phyloP scores from a whole-genome alignment of 331 rosid species.

The Acacia concinna region DNA sequence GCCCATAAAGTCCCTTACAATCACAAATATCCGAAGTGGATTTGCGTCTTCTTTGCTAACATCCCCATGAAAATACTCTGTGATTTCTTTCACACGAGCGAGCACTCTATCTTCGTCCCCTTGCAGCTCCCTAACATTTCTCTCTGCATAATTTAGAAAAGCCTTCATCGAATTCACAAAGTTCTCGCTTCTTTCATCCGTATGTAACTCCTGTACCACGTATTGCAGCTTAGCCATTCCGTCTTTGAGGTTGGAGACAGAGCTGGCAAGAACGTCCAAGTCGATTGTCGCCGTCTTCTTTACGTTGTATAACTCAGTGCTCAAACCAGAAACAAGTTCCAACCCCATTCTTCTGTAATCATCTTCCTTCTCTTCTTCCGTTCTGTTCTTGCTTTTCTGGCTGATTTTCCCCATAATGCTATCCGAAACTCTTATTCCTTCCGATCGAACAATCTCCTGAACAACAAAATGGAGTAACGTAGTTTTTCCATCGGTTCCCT shows the following conservation, averaged over 20 bases:
- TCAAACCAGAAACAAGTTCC: constrained; percentile 83
- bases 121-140: constrained; percentile 50
- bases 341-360: constrained; percentile 87
- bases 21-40: constrained; percentile 82
- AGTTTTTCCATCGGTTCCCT: constrained; percentile 93
- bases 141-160: constrained; percentile 56
- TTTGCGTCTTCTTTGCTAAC: constrained; percentile 83
- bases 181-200: constrained; percentile 42
- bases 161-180: constrained; percentile 51
- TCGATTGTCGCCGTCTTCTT: constrained; percentile 87
- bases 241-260: constrained; percentile 64
- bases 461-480: constrained; percentile 91
- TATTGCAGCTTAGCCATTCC: constrained; percentile 50
- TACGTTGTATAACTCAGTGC: constrained; percentile 83
- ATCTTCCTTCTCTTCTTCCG: constrained; percentile 75
- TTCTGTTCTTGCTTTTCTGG: constrained; percentile 54
- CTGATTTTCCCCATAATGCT: constrained; percentile 94
- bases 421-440: constrained; percentile 77
- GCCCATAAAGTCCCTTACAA: constrained; percentile 88
- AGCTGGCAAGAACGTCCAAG: constrained; percentile 74
- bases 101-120: constrained; percentile 72
- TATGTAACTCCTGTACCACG: constrained; percentile 43
- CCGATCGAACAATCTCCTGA: constrained; percentile 78
- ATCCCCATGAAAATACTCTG: constrained; percentile 88
- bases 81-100: constrained; percentile 69